Base-by-base conservation (phyloP, 495 filamentous ascomycete species). In the Penicillium salamii region DNA sequence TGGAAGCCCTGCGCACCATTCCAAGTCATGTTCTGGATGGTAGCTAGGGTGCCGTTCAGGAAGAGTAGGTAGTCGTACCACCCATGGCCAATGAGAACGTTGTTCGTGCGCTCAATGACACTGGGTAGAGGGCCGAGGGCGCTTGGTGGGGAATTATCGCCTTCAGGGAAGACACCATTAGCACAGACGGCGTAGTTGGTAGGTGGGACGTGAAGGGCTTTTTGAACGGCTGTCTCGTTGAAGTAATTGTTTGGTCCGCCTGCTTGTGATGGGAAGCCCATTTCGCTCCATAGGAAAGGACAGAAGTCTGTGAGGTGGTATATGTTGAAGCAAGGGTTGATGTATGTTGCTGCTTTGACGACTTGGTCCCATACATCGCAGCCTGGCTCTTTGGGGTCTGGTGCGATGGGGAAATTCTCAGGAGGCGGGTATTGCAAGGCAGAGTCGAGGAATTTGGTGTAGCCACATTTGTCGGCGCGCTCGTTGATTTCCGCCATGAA, bases 11-110 rank as follows among this genome's bases (percentile, higher is more conserved):
- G 79, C 11, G 61, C 60, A 5, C 89, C 89, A 46, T 81, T 79
- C 85, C 86, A 92, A 0, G 87, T 91, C 87, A 92, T 89, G 62
- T 91, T 91, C 57, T 93, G 88, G 32, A 92, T 86, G 15, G 78
- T 81, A 12, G 87, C 68, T 0, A 93, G 72, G 0, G 84, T 82
- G 9, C 88, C 86, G 54, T 90, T 86, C 38, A 73, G 51, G 19
- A 88, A 70, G 4, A 89, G 68, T 31, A 83, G 52, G 53, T 68
- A 78, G 46, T 84, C 82, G 17, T 70, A 58, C 40, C 78, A 64
- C 0, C 85, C 87, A 57, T 90, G 85, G 6, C 64, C 79, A 56
- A 91, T 81, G 29, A 91, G 72, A 7, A 86, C 85, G 38, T 83
- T 79, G 20, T 88, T 76, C 1, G 83, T 84, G 19, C 74, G 68